Evolutionary conservation across 2,329 filamentous ascomycete species (phyloP), one percentile per base, ranked within the genome.

Genomic region (Epichloe gansuensis): DNA sequence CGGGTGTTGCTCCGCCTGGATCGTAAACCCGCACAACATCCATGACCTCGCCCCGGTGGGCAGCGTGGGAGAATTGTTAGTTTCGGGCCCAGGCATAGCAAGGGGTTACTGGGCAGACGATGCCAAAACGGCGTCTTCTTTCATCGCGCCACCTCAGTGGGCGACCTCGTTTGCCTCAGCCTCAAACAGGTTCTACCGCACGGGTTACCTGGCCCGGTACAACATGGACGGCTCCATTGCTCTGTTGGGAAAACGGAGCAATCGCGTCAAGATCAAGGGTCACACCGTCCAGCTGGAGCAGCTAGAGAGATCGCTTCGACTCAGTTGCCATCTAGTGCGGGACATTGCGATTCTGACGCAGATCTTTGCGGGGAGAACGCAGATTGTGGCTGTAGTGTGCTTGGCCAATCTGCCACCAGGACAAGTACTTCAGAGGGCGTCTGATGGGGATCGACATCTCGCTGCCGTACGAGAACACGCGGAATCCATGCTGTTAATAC

Each of bases 81-180:
- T 64, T 28, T 57, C 58, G 37, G 61, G 61, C 3, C 68, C 69
- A 7, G 62, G 66, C 11, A 63, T 73, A 39, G 70, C 69, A 37
- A 60, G 67, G 35, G 68, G 69, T 41, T 74, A 74, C 52, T 60
- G 70, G 38, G 67, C 69, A 51, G 69, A 73, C 25, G 61, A 60
- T 1, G 60, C 64, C 46, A 72, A 70, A 55, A 72, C 71, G 0
- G 61, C 62, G 15, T 55, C 55, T 11, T 54, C 52, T 3, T 62
- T 61, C 23, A 56, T 62, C 34, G 35, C 56, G 8, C 45, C 48
- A 7, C 58, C 59, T 43, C 3, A 71, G 8, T 54, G 52, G 52
- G 46, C 51, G 23, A n/a, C 38, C 17, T 48, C 23, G 13, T 54
- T 48, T n/a, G 38, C 8, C 7, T 9, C 9, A 4, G 31, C 4